phyloP scores from a whole-genome alignment of 345 rosid species.

The Lepidium sativum region DNA sequence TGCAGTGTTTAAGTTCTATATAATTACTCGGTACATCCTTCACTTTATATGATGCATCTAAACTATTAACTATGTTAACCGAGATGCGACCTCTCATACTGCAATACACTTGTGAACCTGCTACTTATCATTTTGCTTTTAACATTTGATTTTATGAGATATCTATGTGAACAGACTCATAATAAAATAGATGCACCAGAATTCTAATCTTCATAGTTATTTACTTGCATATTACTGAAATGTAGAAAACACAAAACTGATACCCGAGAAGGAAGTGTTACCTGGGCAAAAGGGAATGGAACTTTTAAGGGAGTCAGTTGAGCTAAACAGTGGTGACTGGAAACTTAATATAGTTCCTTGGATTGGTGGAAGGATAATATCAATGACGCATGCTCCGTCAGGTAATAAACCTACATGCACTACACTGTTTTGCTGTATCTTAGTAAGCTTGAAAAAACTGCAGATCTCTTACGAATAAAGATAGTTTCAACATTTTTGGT shows the following conservation, averaged over 20 bases:
- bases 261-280: constrained; percentile 50
- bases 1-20: background rate
- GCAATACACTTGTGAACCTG: background rate
- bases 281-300: constrained; percentile 53
- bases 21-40: background rate
- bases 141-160: background rate
- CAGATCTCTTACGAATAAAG: background rate
- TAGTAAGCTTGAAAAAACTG: background rate
- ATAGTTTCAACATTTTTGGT: background rate
- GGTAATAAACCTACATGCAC: constrained; percentile 31
- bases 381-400: constrained; percentile 87
- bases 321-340: constrained; percentile 68
- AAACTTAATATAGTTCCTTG: constrained; percentile 69
- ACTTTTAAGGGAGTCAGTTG: constrained; percentile 56
- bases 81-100: background rate
- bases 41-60: background rate
- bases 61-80: background rate
- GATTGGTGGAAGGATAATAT: constrained; percentile 89
- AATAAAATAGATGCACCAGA: background rate
- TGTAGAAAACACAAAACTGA: constrained; percentile 51
- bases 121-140: background rate
- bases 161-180: background rate
- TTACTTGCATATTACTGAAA: background rate
- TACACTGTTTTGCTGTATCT: background rate
- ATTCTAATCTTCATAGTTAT: background rate